phyloP scores from a whole-genome alignment of 2,329 filamentous ascomycete species.

The Magnaporthiopsis incrustans region DNA sequence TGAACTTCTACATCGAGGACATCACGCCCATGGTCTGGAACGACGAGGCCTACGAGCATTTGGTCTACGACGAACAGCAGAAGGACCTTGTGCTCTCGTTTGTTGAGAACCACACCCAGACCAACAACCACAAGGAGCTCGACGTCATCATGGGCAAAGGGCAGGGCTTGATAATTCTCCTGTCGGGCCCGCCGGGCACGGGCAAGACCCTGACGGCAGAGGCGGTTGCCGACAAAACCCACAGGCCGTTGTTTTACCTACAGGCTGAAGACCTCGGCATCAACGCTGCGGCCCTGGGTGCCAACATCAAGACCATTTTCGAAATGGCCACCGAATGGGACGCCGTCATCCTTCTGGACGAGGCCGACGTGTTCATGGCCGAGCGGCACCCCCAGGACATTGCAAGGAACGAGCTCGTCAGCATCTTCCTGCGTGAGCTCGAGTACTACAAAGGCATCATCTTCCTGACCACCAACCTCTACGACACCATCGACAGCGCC shows the following conservation, averaged over 20 bases:
- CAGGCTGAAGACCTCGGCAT: slow-evolving; percentile 40
- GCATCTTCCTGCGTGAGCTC: slow-evolving; percentile 37
- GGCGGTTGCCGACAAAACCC: slow-evolving; percentile 29
- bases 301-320: slow-evolving; percentile 38
- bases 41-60: slow-evolving; percentile 33
- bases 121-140: slow-evolving; percentile 17
- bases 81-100: slow-evolving; percentile 40
- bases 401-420: slow-evolving; percentile 39
- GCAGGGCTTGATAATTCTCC: slow-evolving; percentile 14
- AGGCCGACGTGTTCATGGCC: slow-evolving; percentile 45
- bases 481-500: slow-evolving; percentile 24
- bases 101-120: slow-evolving; percentile 33
- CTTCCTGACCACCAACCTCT: slow-evolving; percentile 42
- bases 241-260: slow-evolving; percentile 36
- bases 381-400: slow-evolving; percentile 36
- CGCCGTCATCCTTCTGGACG: slow-evolving; percentile 42
- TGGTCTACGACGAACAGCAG: slow-evolving; percentile 38
- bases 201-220: slow-evolving; percentile 38
- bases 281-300: slow-evolving; percentile 33
- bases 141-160: slow-evolving; percentile 36
- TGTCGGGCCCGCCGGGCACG: slow-evolving; percentile 37
- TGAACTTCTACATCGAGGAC: slow-evolving; percentile 32
- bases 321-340: slow-evolving; percentile 41
- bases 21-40: slow-evolving; percentile 36
- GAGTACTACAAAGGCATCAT: slow-evolving; percentile 37